Evolutionary conservation across 768 basidiomycete species (phyloP), one percentile per base, ranked within the genome.

Genomic region (Tricholoma sp.): DNA sequence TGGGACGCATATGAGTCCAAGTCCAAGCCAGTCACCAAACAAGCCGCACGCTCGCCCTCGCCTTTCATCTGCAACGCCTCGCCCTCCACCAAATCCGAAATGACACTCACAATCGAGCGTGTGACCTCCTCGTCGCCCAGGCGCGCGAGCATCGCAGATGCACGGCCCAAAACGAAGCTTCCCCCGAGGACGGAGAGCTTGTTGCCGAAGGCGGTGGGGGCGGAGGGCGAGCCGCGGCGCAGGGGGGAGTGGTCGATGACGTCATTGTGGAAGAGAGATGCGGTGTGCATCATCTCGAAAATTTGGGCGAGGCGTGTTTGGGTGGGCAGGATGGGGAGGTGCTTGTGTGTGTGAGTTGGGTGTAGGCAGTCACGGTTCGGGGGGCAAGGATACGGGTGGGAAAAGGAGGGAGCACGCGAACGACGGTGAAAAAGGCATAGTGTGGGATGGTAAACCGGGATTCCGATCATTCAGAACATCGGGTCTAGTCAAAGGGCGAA

Each of bases 391-490:
- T n/a, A 52, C 67, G 70, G 64, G 1, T 75, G 65, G 58, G 74
- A n/a, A n/a, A n/a, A n/a, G n/a, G n/a, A n/a, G n/a, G n/a, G n/a
- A n/a, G n/a, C n/a, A n/a, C n/a, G n/a, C n/a, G n/a, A n/a, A n/a
- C n/a, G n/a, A n/a, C n/a, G n/a, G n/a, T n/a, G n/a, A 57, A 67
- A 91, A 89, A 1, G 75, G 73, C 8, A 78, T 70, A 28, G 86
- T 86, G 50, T 84, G 74, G 55, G 80, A 74, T 1, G 85, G 82
- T 76, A 91, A 84, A 57, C 71, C 74, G 1, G 94, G 94, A 69
- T 96, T 97, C 78, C 86, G 91, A 71, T 97, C 94, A 65, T 91
- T 92, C 63, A 97, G 75, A 24, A 94, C 86, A 65, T 91, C 88
- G 2, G 75, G 73, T 44, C 84, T 79, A 54, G 86, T 85, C 54